Base-by-base conservation (phyloP, 2,329 filamentous ascomycete genomes). In the Ophiocordyceps camponoti-saundersi region DNA sequence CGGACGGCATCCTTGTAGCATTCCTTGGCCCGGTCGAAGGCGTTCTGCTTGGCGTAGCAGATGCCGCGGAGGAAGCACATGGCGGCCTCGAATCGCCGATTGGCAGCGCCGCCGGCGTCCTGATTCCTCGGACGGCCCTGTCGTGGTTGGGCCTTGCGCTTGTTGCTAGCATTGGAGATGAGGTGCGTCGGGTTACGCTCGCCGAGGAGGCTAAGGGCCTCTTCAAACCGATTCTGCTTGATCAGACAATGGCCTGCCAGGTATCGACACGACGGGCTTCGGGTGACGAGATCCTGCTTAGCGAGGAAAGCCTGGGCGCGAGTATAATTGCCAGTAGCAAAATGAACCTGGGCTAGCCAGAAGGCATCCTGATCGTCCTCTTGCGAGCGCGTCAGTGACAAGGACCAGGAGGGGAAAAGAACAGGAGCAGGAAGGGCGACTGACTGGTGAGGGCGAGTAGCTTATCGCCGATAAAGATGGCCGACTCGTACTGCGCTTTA, bases 291-390 rank as follows among this genome's bases (percentile, higher is more conserved):
- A 61, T 93, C 85, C 61, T 89, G 82, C 57, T 86, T 82, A 29
- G 81, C 79, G 51, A 98, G 79, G 53, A 95, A 85, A 22, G 85
- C 77, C 56, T 95, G 82, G 3, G 92, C 89, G 56, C 92, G 84
- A 10, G 84, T 92, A 64, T 94, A 95, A 69, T 96, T 95, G 56
- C 87, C 89, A 44, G 87, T 92, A 46, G 82, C 84, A 66, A 96
- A 98, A 65, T 98, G 90, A 36, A 95, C 87, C 65, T 96, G 90
- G n/a, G 92, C 92, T 42, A 98, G 81, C 83, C 88, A 95, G 60
- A 95, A 95, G 40, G 89, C 90, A 62, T 98, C 92, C 53, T 86
- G 82, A 58, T 95, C 88, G 61, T 90, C 85, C 59, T 89, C 92
- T 95, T 26, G 23, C 23, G 23, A 26, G 23, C 23, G 53, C 10